A percentile compares a stretch with the other conserved stretches of the same genome.
phyloP scores from a whole-genome alignment of 192 early-diverging fungal genomes.

The Endogone sp. region DNA sequence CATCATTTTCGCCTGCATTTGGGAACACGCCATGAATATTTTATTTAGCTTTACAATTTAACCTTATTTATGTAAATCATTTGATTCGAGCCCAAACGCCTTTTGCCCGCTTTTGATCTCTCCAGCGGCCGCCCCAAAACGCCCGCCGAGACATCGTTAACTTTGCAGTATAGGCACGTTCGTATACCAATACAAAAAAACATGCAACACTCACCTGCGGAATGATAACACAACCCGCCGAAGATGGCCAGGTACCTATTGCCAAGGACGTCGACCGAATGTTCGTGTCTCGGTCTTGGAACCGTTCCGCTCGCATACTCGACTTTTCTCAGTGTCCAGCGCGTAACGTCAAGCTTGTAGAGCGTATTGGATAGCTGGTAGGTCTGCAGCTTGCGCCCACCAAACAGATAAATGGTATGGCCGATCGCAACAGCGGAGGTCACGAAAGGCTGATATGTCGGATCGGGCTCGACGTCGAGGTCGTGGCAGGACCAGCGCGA shows the following conservation, averaged over 20 bases:
- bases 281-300: constrained; percentile 29
- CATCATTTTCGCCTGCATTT: constrained; percentile 29
- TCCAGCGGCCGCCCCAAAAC: no score
- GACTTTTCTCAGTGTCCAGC: constrained; percentile 11
- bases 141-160: no score
- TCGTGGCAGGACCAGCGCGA: constrained; percentile 15
- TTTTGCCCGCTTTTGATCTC: no score
- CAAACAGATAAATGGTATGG: constrained; percentile 19
- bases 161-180: no score
- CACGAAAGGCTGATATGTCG: constrained; percentile 9
- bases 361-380: constrained; percentile 19
- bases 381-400: constrained; percentile 17
- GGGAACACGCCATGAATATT: not conserved
- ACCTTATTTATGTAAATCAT: no score
- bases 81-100: no score
- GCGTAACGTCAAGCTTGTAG: constrained; percentile 8
- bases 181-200: no score
- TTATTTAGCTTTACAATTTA: not conserved
- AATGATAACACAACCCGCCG: constrained; percentile 31
- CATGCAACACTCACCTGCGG: constrained; percentile 15
- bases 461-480: constrained; percentile 3
- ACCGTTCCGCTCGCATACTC: constrained; percentile 9
- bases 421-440: constrained; percentile 19
- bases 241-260: constrained; percentile 26
- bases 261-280: constrained; percentile 18